These are phyloP conservation scores for Aspergillus sp. DNA, from an alignment of 2,329 filamentous ascomycete species.

Conservation along the genomic window DNA sequence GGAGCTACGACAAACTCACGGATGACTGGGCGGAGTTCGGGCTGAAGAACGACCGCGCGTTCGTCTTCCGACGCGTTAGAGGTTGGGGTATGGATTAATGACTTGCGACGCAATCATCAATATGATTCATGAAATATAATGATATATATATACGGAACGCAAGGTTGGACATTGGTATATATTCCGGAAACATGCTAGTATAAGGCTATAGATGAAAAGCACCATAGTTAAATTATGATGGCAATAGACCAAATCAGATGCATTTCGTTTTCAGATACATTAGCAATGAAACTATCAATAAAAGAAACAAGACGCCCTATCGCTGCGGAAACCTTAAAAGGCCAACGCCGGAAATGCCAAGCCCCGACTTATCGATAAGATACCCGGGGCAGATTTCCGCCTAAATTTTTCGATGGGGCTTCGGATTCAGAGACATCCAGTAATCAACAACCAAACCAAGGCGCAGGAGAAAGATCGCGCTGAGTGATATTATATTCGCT, in stretches of 20 bases:
- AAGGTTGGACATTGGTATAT: not conserved
- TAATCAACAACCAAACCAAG: not conserved
- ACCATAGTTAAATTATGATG: not conserved
- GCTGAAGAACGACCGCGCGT: conserved; percentile 61
- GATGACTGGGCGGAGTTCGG: conserved; percentile 88
- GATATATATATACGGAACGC: not conserved
- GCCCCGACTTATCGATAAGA: conserved; percentile 30
- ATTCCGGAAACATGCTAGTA: not conserved
- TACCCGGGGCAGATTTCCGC: not conserved
- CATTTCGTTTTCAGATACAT: not conserved
- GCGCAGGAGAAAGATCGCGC: not conserved
- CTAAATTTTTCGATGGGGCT: conserved; percentile 23
- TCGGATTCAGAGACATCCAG: not conserved
- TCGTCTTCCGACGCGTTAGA: conserved; percentile 62
- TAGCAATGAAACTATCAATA: not conserved
- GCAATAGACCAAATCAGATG: not conserved
- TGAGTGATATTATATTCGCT: not conserved
- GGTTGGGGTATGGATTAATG: conserved; percentile 52
- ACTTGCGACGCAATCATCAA: conserved; percentile 2
- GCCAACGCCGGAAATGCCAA: conserved; percentile 10
- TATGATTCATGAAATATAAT: not conserved
- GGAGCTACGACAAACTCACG: conserved; percentile 84
- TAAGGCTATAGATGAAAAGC: not conserved
- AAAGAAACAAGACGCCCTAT: not conserved
- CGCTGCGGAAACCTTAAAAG: too few species aligned